Percentiles rank a stretch among this genome's conserved stretches.
Conservation (phyloP, 2,329 filamentous ascomycete genomes). For the Fusarium siculi region DNA sequence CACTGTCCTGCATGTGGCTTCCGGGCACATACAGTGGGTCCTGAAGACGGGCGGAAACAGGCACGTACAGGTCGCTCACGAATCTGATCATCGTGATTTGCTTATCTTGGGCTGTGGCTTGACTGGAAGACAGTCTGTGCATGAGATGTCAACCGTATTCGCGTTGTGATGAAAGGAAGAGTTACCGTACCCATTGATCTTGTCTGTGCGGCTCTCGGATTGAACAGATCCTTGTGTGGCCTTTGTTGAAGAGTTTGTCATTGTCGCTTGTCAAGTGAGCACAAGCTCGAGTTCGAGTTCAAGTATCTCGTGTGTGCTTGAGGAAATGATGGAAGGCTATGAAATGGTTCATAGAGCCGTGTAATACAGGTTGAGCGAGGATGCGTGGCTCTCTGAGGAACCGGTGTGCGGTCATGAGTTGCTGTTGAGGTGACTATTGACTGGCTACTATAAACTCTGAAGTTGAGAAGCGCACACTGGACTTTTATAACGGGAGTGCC, state of each 20-base stretch:
- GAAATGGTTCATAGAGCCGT: background rate
- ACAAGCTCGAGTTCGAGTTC: background rate
- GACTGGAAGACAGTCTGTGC: background rate
- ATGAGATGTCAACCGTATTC: background rate
- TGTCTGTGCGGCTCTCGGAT: background rate
- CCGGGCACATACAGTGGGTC: background rate
- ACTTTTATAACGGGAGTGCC: background rate
- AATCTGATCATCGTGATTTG: background rate
- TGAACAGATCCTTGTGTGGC: background rate
- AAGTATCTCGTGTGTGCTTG: background rate
- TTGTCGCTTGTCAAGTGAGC: background rate
- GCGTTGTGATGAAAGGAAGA: background rate
- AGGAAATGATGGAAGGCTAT: background rate
- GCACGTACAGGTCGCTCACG: background rate
- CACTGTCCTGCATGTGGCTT: background rate
- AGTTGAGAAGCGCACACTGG: background rate
- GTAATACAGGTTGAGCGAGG: background rate
- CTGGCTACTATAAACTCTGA: background rate
- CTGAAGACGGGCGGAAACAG: background rate
- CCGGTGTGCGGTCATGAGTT: background rate
- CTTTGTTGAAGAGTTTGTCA: background rate
- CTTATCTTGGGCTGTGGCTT: background rate
- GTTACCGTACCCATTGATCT: background rate
- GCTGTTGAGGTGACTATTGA: background rate
- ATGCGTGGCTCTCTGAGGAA: background rate